Percentiles rank a stretch among this genome's conserved stretches.
These are phyloP conservation scores for Botrytis fabae DNA, from an alignment of 2,329 filamentous ascomycete genomes.

Conservation along the genomic window DNA sequence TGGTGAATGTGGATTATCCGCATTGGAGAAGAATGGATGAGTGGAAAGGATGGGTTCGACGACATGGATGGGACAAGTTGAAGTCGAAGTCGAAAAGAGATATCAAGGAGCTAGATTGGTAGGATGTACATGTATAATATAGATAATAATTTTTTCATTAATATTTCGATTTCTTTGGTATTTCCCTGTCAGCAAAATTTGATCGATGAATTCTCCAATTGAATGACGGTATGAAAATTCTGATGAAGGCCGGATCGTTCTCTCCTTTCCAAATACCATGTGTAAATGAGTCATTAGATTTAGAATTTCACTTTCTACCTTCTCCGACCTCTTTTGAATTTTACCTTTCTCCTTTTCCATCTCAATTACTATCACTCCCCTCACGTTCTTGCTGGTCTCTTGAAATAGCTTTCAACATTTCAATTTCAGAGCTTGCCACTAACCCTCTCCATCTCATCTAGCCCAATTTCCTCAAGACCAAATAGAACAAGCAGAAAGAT, in stretches of 20 bases:
- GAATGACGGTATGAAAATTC: too few species aligned
- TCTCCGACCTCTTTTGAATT: too few species aligned
- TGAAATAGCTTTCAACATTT: not conserved
- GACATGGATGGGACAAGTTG: constrained; percentile 1
- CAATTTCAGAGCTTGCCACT: not conserved
- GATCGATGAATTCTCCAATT: not conserved
- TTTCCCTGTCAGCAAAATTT: rapidly evolving
- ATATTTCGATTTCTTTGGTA: not conserved
- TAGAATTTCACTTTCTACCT: not conserved
- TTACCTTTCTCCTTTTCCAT: not conserved
- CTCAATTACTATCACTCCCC: not conserved
- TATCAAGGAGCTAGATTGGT: not conserved
- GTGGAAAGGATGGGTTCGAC: constrained; percentile 20
- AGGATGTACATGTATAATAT: not conserved
- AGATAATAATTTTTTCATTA: not conserved
- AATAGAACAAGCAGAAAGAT: rapidly evolving
- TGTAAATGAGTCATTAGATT: not conserved
- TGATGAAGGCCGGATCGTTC: not conserved
- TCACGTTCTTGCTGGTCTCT: not conserved
- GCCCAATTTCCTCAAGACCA: not conserved
- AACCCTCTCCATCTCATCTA: not conserved
- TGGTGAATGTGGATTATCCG: constrained; percentile 18
- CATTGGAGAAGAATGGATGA: constrained; percentile 17
- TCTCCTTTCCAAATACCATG: not conserved
- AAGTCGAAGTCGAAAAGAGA: not conserved